phyloP scores from a whole-genome alignment of 176 grass and related monocot species.

The Microstegium vimineum region DNA sequence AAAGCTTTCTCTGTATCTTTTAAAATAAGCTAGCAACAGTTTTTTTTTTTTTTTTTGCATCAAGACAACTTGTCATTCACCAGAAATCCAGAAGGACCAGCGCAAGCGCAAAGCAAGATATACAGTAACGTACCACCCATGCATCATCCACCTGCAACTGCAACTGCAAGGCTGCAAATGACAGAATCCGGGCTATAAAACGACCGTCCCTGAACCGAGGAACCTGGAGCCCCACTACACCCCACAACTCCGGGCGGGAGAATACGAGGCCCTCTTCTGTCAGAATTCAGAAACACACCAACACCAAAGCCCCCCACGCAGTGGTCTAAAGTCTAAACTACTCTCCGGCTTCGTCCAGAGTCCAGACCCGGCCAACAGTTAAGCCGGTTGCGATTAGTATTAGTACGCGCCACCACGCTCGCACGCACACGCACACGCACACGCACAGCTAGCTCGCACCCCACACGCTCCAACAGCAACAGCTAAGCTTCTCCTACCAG shows the following conservation, averaged over 20 bases:
- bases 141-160: background rate
- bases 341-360: constrained; percentile 19
- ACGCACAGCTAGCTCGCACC: background rate
- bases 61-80: background rate
- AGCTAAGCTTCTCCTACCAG: constrained; percentile 1
- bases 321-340: too few species aligned
- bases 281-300: constrained; percentile 20
- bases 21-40: background rate
- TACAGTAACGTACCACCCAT: background rate
- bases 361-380: background rate
- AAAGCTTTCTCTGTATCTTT: background rate
- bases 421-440: background rate
- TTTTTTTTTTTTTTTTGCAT: too few species aligned
- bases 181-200: constrained; percentile 1
- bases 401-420: constrained; percentile 30
- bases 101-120: background rate
- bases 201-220: background rate
- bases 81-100: background rate
- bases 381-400: constrained; percentile 27
- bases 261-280: constrained; percentile 17
- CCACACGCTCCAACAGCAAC: constrained; percentile 33
- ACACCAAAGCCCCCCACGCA: too few species aligned
- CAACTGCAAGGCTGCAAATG: background rate
- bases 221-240: background rate
- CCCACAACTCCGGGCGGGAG: background rate